Conservation (phyloP, 2,329 filamentous ascomycete genomes). For the Cyphellophora europaea region DNA sequence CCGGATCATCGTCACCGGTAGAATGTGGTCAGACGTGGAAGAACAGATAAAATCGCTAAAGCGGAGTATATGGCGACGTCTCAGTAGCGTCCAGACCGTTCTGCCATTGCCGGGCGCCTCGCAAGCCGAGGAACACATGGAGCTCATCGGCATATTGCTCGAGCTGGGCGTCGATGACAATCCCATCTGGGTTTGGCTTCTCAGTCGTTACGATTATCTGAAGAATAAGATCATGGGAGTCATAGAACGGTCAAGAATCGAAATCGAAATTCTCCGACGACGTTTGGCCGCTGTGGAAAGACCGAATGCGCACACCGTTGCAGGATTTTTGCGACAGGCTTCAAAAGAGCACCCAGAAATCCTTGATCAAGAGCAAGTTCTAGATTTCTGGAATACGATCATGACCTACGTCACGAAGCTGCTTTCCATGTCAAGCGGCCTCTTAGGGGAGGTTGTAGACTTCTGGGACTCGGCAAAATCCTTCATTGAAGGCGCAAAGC, state of each 20-base stretch:
- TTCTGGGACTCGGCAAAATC: slow-evolving; percentile 90
- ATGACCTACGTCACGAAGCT: slow-evolving; percentile 63
- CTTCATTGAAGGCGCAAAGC: slow-evolving; percentile 79
- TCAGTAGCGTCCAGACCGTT: slow-evolving; percentile 58
- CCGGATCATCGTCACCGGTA: slow-evolving; percentile 74
- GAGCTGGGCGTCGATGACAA: slow-evolving; percentile 93
- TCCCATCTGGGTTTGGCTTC: slow-evolving; percentile 91
- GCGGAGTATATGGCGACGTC: slow-evolving; percentile 74
- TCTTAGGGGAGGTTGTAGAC: slow-evolving; percentile 81
- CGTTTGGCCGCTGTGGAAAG: slow-evolving; percentile 66
- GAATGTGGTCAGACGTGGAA: slow-evolving; percentile 93
- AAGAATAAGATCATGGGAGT: slow-evolving; percentile 74
- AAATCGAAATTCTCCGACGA: slow-evolving; percentile 83
- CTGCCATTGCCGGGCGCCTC: slow-evolving; percentile 41
- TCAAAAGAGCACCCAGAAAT: slow-evolving; percentile 57
- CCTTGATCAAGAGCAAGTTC: slow-evolving; percentile 69
- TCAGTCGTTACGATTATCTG: slow-evolving; percentile 80
- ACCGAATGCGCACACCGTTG: slow-evolving; percentile 59
- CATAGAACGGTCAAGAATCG: slow-evolving; percentile 78
- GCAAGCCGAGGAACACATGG: slow-evolving; percentile 75
- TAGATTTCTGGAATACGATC: slow-evolving; percentile 91
- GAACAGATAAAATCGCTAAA: slow-evolving; percentile 82
- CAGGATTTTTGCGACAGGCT: slow-evolving; percentile 66
- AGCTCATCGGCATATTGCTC: slow-evolving; percentile 78
- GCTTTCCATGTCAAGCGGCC: slow-evolving; percentile 63